Evolutionary conservation across 495 filamentous ascomycete species (phyloP).

Genomic region (Tuber microsphaerosporum): DNA sequence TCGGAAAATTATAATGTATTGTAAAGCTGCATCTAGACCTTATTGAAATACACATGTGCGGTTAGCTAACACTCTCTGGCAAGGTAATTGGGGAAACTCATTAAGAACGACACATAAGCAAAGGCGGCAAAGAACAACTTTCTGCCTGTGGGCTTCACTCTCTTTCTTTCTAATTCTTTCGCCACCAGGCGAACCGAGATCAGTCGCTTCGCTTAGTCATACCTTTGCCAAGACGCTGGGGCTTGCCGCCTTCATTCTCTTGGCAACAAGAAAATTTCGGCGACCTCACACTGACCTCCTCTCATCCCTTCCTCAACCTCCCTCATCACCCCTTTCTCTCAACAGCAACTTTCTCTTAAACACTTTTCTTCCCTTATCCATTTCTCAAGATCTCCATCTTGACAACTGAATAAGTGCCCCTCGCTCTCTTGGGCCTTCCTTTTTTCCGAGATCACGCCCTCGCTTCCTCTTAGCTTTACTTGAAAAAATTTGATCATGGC

Average conservation of each 20-base stretch:
- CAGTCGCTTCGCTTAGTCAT: not conserved
- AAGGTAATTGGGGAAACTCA: not conserved
- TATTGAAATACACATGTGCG: not conserved
- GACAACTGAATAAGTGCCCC: conserved; percentile 10
- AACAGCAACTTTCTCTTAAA: conserved; percentile 30
- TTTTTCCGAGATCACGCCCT: conserved; percentile 14
- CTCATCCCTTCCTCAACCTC: conserved; percentile 32
- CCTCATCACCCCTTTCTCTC: conserved; percentile 34
- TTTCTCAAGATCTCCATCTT: conserved; percentile 18
- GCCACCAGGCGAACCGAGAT: not conserved
- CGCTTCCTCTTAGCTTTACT: conserved; percentile 1
- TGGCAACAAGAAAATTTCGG: conserved; percentile 6
- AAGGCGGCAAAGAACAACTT: not conserved
- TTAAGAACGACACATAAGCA: not conserved
- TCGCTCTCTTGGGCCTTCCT: conserved; percentile 18
- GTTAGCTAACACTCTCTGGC: not conserved
- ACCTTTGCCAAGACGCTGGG: not conserved
- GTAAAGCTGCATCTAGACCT: not conserved
- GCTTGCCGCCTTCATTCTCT: not conserved
- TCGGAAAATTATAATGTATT: not conserved
- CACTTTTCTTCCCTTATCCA: conserved; percentile 30
- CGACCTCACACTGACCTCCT: conserved; percentile 36
- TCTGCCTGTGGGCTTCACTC: not conserved
- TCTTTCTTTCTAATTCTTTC: not conserved
- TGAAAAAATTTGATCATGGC: conserved; percentile 32